Evolutionary conservation across 2,329 filamentous ascomycete species (phyloP).

Genomic region (Aspergillus proliferans): DNA sequence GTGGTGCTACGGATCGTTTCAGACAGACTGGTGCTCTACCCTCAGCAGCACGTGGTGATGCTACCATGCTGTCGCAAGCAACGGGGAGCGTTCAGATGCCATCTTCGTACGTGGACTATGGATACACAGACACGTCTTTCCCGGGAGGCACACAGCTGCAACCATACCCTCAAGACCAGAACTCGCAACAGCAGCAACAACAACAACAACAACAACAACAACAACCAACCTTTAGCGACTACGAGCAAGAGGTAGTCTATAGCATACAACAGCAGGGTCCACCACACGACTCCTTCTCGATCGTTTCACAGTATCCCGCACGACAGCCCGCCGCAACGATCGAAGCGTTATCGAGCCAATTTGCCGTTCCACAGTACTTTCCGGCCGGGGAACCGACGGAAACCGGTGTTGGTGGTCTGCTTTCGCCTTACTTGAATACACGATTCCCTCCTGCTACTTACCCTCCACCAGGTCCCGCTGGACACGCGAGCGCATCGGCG

Average conservation of each 20-base stretch:
- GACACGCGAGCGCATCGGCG: conserved; percentile 41
- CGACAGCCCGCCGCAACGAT: conserved; percentile 71
- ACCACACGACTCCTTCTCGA: conserved; percentile 64
- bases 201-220: conserved; percentile 56
- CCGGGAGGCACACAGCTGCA: conserved; percentile 47
- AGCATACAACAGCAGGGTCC: conserved; percentile 60
- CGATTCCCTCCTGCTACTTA: conserved; percentile 52
- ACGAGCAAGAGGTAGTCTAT: conserved; percentile 69
- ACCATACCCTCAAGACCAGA: conserved; percentile 45
- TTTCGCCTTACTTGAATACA: conserved; percentile 59
- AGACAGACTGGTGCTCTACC: conserved; percentile 23
- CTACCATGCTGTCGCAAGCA: conserved; percentile 28
- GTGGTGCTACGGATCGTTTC: conserved; percentile 40
- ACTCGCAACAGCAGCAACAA: conserved; percentile 50
- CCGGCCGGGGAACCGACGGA: conserved; percentile 57
- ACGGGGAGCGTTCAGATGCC: conserved; percentile 31
- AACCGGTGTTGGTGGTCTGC: conserved; percentile 53
- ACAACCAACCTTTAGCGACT: conserved; percentile 44
- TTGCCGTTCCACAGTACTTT: conserved; percentile 72
- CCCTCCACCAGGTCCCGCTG: conserved; percentile 56
- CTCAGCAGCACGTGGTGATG: conserved; percentile 30
- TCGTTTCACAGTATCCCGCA: conserved; percentile 66
- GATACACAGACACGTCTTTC: conserved; percentile 50
- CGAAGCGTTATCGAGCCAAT: conserved; percentile 65
- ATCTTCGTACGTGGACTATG: conserved; percentile 44